Evolutionary conservation across 2,329 filamentous ascomycete species (phyloP).

Genomic region (Pseudogymnoascus sp.): DNA sequence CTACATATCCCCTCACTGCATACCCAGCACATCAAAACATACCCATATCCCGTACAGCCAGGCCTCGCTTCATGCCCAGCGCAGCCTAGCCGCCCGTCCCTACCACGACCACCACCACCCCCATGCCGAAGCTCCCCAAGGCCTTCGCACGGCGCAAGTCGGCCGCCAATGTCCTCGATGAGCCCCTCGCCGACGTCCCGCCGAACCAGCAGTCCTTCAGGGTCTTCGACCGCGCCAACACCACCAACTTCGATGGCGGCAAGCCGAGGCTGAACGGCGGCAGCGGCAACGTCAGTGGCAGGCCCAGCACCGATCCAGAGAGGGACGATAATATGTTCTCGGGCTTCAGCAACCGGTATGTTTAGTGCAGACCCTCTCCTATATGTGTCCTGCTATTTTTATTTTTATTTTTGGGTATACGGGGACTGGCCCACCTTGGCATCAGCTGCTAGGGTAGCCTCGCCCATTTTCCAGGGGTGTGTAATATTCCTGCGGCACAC

Average conservation of each 20-base stretch:
- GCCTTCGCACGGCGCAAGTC: slow-evolving; percentile 29
- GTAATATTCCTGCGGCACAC: neutral
- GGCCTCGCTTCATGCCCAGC: neutral
- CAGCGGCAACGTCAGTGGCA: slow-evolving; percentile 14
- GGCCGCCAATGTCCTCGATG: slow-evolving; percentile 24
- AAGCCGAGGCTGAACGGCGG: slow-evolving; percentile 25
- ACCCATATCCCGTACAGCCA: neutral
- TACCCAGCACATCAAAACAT: neutral
- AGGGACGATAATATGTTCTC: slow-evolving; percentile 28
- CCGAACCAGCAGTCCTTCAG: slow-evolving; percentile 25
- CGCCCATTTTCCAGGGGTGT: neutral
- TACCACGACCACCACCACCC: neutral
- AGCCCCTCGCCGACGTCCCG: slow-evolving; percentile 15
- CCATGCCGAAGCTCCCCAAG: slow-evolving; percentile 29
- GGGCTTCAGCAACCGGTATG: slow-evolving; percentile 28
- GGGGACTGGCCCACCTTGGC: neutral
- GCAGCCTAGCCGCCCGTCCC: neutral
- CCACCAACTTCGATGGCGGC: slow-evolving; percentile 9
- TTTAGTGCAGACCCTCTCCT: neutral
- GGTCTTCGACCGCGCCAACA: slow-evolving; percentile 26
- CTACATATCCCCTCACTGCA: neutral
- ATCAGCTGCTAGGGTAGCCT: neutral
- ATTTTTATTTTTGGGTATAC: neutral
- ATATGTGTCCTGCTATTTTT: neutral
- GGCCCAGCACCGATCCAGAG: slow-evolving; percentile 20